Evolutionary conservation across 305 asterid species (phyloP).

Genomic region (Petunia hybrid): DNA sequence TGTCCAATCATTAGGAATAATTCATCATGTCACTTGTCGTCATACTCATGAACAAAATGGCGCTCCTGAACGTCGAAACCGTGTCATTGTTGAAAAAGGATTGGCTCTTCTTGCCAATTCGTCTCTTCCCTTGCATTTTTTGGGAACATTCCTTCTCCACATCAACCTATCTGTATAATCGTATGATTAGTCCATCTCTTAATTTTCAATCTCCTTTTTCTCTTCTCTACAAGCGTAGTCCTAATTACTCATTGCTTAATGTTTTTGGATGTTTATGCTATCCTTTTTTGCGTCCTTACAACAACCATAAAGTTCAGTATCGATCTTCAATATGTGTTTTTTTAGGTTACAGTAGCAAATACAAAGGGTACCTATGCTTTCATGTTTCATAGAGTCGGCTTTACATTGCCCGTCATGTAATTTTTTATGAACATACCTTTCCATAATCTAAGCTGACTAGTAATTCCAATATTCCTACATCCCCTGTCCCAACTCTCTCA

Average conservation of each 20-base stretch:
- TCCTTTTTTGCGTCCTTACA: neutral
- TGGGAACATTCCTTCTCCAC: neutral
- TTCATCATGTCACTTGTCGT: neutral
- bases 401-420: neutral
- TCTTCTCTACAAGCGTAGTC: neutral
- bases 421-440: neutral
- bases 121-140: neutral
- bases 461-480: neutral
- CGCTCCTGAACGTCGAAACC: too few relatives aligned
- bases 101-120: neutral
- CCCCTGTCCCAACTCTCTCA: neutral
- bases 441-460: neutral
- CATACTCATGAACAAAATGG: conserved; percentile 13
- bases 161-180: neutral
- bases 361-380: neutral
- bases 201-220: neutral
- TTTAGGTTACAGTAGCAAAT: neutral
- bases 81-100: neutral
- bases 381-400: neutral
- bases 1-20: neutral
- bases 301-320: neutral
- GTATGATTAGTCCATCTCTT: neutral
- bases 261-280: neutral
- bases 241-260: neutral
- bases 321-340: neutral